These are phyloP conservation scores for Auriscalpium orientale DNA, from an alignment of 768 basidiomycete species.

Conservation along the genomic window DNA sequence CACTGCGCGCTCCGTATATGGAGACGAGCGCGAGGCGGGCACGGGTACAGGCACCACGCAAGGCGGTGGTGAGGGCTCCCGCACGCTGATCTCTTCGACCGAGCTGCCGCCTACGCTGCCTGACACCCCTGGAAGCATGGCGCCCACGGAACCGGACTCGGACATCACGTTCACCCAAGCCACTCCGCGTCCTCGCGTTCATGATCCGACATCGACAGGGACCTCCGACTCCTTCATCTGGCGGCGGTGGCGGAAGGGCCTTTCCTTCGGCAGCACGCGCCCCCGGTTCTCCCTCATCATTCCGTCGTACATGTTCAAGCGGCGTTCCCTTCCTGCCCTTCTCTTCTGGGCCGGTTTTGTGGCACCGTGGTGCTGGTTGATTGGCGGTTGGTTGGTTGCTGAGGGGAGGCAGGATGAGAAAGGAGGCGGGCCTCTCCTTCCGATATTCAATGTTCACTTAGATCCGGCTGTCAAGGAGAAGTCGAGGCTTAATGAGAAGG, in stretches of 20 bases:
- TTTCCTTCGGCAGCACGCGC: conserved; percentile 17
- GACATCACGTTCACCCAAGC: neutral
- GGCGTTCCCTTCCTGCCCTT: conserved; percentile 23
- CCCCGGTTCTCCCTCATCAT: conserved; percentile 8
- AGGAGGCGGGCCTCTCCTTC: conserved; percentile 31
- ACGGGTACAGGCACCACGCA: too few relatives aligned
- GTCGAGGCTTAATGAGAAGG: conserved; percentile 15
- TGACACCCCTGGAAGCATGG: neutral
- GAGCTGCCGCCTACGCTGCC: neutral
- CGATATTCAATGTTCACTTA: conserved; percentile 15
- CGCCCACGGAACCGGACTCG: neutral
- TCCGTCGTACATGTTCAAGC: neutral
- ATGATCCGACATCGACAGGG: conserved; percentile 11
- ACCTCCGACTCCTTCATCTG: conserved; percentile 19
- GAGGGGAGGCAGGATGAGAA: conserved; percentile 33
- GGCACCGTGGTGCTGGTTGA: conserved; percentile 67
- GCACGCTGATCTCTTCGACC: neutral
- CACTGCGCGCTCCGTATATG: conserved; percentile 22
- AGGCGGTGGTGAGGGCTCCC: neutral
- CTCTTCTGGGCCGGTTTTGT: conserved; percentile 74
- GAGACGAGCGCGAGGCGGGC: conserved; percentile 11
- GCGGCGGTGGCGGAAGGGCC: conserved; percentile 22
- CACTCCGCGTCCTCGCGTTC: conserved; percentile 3
- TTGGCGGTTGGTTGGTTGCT: conserved; percentile 61
- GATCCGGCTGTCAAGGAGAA: neutral